A percentile compares a stretch with the other conserved stretches of the same genome.
Evolutionary conservation across 2,329 filamentous ascomycete genomes (phyloP).

Genomic region (Cladophialophora yegresii): DNA sequence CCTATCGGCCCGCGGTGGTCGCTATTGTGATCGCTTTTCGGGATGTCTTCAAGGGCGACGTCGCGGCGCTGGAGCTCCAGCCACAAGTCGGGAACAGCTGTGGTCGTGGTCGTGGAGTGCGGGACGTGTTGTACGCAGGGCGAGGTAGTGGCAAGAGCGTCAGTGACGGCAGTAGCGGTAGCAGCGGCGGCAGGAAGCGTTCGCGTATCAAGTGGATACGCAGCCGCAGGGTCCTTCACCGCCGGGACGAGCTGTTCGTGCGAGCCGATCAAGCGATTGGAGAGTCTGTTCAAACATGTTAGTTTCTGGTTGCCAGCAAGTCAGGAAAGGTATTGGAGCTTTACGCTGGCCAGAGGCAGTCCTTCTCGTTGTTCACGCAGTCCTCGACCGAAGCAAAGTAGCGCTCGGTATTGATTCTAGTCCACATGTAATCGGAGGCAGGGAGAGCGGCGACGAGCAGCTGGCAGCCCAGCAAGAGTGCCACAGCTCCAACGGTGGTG

Average conservation of each 20-base stretch:
- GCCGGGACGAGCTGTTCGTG: constrained; percentile 1
- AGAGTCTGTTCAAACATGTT: neutral
- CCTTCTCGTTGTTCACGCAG: neutral
- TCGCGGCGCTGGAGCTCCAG: constrained; percentile 1
- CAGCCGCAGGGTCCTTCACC: constrained; percentile 16
- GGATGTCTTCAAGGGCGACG: constrained; percentile 11
- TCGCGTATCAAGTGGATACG: constrained; percentile 23
- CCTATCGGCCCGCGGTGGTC: neutral
- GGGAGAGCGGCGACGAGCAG: constrained; percentile 23
- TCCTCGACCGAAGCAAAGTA: constrained; percentile 3
- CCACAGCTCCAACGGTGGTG: constrained; percentile 7
- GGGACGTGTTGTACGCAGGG: neutral
- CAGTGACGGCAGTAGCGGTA: neutral
- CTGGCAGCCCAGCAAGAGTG: constrained; percentile 8
- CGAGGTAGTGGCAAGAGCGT: neutral
- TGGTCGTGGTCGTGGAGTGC: constrained; percentile 4
- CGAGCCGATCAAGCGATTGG: neutral
- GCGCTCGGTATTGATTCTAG: constrained; percentile 3
- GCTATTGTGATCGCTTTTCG: constrained; percentile 8
- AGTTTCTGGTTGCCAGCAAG: neutral
- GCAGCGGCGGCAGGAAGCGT: constrained; percentile 1
- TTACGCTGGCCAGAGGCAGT: constrained; percentile 14
- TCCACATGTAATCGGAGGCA: constrained; percentile 21
- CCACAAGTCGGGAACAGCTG: neutral
- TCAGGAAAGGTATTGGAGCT: neutral